These are phyloP conservation scores for Shiraia bambusicola DNA, from an alignment of 2,329 filamentous ascomycete species.

Conservation along the genomic window DNA sequence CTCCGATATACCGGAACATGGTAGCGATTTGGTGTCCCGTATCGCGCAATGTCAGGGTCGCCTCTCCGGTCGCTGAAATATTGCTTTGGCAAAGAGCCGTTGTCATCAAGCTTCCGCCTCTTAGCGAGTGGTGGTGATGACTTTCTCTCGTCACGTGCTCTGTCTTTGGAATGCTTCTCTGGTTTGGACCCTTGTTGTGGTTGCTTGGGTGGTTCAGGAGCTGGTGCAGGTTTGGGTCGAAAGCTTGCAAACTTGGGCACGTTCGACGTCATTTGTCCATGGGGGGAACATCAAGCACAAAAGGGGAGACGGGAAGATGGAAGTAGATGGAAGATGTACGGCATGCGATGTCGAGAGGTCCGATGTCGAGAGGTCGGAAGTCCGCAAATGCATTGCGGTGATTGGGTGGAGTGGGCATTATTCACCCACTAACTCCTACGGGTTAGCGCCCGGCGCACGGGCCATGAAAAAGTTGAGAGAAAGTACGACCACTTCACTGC, in stretches of 20 bases:
- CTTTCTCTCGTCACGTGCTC: not conserved
- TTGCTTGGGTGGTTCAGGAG: constrained; percentile 11
- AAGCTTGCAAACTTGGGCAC: constrained; percentile 78
- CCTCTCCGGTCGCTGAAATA: constrained; percentile 66
- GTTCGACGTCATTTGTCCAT: constrained; percentile 24
- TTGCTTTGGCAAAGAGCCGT: constrained; percentile 7
- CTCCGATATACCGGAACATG: constrained; percentile 71
- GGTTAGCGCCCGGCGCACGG: no score
- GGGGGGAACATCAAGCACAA: no score
- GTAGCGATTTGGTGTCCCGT: constrained; percentile 72
- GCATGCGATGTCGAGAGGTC: no score
- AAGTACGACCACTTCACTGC: not conserved
- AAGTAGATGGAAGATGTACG: not conserved
- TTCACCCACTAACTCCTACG: no score
- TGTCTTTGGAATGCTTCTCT: constrained; percentile 9
- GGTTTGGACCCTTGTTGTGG: constrained; percentile 11
- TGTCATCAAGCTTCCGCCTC: constrained; percentile 2
- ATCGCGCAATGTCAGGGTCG: constrained; percentile 72
- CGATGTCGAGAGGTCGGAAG: no score
- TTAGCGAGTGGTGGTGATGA: constrained; percentile 41
- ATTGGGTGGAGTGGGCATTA: no score
- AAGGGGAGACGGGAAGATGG: not conserved
- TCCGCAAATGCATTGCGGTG: no score
- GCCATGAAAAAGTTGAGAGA: not conserved
- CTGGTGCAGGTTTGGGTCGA: constrained; percentile 52